Base-by-base conservation (phyloP, 2,329 filamentous ascomycete species). In the Pseudodiploospora longispora region DNA sequence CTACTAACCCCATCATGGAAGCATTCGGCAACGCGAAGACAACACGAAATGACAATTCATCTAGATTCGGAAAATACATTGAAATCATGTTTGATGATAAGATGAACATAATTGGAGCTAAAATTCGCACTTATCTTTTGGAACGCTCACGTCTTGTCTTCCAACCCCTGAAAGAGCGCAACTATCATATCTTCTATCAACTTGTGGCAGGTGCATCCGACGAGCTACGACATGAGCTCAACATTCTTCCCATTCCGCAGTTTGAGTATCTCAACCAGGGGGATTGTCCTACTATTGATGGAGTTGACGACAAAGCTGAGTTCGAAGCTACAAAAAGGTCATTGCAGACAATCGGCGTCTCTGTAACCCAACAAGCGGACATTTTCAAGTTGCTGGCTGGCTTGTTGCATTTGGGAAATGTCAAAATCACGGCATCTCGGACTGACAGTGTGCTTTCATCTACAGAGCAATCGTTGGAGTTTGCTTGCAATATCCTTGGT, bases 171-270 rank as follows among this genome's bases (percentile, higher is more conserved):
- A 97, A 95, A 70, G 93, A 98, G 71, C 80, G 93, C 54, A 98
- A 98, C 65, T 98, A 98, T 69, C 93, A 98, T 67, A 91, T 98
- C 58, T 98, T 98, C 70, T 98, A 98, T 66, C 93, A 98, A 66
- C 77, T 98, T 41, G 83, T 96, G 38, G 89, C 90, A 40, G 93
- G 94, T 61, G 86, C 90, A n/a, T 82, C 87, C 2, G 87, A 95
- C 30, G 75, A 80, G 50, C 84, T 96, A 66, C 83, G 82, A 40
- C 78, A 91, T 60, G 83, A 91, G 54, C 76, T 96, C 47, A 80
- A 82, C 36, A 70, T 98, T 49, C 69, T 89, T 37, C 79, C 89
- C 0, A 79, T 94, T 38, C 90, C 97, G 59, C 83, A 96, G 56
- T 98, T 93, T 56, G 87, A 94, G 59, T 98, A 96, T 64, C 74